Evolutionary conservation across 2,329 filamentous ascomycete species (phyloP), one percentile per base, ranked within the genome.

Genomic region (Botrytis porri): DNA sequence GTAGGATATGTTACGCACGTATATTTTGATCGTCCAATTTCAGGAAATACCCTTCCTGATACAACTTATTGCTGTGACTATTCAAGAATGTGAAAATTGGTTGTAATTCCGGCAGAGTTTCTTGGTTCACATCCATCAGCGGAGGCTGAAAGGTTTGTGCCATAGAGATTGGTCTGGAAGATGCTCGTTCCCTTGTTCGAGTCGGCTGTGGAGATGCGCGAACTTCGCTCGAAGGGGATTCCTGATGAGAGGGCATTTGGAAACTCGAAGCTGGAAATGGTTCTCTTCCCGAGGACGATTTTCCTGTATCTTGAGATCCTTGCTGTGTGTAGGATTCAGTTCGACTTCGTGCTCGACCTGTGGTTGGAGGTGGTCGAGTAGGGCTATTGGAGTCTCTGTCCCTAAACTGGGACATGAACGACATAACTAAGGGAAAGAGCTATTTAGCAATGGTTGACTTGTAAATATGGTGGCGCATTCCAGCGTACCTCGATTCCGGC

Each of bases 41-140:
- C 78, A 99, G 84, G 77, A 99, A 98, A 81, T 98, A 99, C 54
- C 96, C 96, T 84, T 99, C 96, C 78, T 98, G 95, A 82, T 98
- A 99, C 72, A 98, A 85, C 84, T 98, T 98, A 83, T 98, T 98
- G 73, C 90, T 92, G 82, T 99, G 96, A 83, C 92, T 96, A 84
- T 97, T 98, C 77, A 99, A 88, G 80, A 94, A 96, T 74, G 89
- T 93, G 83, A 98, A 98, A 79, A 98, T 95, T 76, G 95, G 95
- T 84, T 94, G 92, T 75, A 99, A 87, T 86, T 99, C 96, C 54
- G 96, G 94, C 75, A 96, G 90, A 43, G 93, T 97, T 81, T 98
- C 94, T 77, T 91, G 88, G 80, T 89, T 89, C 76, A 96, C 87
- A 80, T 97, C 93, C 91, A 97, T 94, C 82, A 94, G 84, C 80